Evolutionary conservation across 2,329 filamentous ascomycete genomes (phyloP).

Genomic region (Septoria petroselini): DNA sequence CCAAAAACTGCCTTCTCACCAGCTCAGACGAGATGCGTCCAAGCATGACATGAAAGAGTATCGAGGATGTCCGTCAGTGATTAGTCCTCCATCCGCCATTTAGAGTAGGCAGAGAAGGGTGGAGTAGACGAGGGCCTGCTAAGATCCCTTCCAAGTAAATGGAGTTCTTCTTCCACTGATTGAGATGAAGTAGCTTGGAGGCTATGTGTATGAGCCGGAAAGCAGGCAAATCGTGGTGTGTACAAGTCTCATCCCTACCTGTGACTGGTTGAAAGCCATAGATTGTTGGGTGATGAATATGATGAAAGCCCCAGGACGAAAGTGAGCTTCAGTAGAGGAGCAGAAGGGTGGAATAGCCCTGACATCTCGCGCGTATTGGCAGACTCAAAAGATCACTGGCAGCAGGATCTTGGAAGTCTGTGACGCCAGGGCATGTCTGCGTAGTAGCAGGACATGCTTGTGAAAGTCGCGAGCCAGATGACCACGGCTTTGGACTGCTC

Average conservation of each 20-base stretch:
- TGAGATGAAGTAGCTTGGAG: conserved; percentile 49
- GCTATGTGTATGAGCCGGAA: conserved; percentile 46
- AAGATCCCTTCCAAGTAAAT: conserved; percentile 40
- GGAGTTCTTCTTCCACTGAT: conserved; percentile 50
- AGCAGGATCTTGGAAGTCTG: neutral
- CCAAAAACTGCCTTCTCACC: conserved; percentile 7
- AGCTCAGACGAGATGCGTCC: conserved; percentile 3
- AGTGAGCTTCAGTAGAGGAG: neutral
- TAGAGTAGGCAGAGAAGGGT: conserved; percentile 46
- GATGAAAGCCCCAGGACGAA: neutral
- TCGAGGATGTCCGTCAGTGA: conserved; percentile 46
- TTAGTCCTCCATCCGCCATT: conserved; percentile 47
- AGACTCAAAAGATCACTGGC: neutral
- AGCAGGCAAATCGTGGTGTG: conserved; percentile 52
- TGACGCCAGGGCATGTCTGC: neutral
- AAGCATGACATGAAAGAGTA: conserved; percentile 10
- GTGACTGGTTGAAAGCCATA: neutral
- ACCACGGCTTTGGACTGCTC: no score
- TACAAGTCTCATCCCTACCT: conserved; percentile 1
- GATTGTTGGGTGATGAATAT: neutral
- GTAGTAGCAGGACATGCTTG: neutral
- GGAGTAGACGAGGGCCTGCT: conserved; percentile 55
- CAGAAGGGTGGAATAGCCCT: neutral
- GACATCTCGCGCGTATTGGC: neutral
- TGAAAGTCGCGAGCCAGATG: neutral